phyloP scores from a whole-genome alignment of 2,329 filamentous ascomycete species.

The Periconia macrospinosa region DNA sequence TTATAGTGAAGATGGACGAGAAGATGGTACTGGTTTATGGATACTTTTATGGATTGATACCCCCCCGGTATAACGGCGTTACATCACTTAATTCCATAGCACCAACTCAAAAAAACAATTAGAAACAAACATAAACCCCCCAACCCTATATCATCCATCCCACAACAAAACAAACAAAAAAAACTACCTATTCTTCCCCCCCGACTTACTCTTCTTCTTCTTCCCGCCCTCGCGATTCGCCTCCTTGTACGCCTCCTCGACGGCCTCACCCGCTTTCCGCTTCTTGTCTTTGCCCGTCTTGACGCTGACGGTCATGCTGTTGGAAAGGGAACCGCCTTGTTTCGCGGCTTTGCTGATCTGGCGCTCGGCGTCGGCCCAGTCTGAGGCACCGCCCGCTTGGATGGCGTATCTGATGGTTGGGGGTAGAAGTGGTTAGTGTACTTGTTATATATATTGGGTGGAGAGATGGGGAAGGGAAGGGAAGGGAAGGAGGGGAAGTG shows the following conservation, averaged over 20 bases:
- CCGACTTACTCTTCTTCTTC: slow-evolving; percentile 37
- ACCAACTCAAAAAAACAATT: too few species aligned
- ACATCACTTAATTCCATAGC: too few species aligned
- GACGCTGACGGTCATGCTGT: slow-evolving; percentile 72
- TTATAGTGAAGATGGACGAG: too few species aligned
- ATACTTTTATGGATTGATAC: too few species aligned
- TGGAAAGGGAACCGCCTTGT: slow-evolving; percentile 53
- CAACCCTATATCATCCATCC: too few species aligned
- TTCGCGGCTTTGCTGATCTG: slow-evolving; percentile 61
- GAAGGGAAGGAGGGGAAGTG: not conserved
- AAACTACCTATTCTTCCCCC: slow-evolving; percentile 10
- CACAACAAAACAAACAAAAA: not conserved
- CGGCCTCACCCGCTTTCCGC: slow-evolving; percentile 68
- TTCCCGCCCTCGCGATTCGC: slow-evolving; percentile 38
- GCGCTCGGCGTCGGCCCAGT: slow-evolving; percentile 70
- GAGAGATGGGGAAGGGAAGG: too few species aligned
- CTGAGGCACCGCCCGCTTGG: slow-evolving; percentile 50
- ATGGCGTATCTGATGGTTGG: slow-evolving; percentile 43
- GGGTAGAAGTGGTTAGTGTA: slow-evolving; percentile 7
- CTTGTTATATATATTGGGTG: not conserved
- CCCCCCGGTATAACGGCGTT: too few species aligned
- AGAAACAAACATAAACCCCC: too few species aligned
- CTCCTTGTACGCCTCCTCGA: slow-evolving; percentile 51
- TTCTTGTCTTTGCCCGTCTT: slow-evolving; percentile 67
- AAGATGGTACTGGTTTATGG: too few species aligned